phyloP scores from a whole-genome alignment of 208 protist genomes.

The Acanthamoeba triangularis region DNA sequence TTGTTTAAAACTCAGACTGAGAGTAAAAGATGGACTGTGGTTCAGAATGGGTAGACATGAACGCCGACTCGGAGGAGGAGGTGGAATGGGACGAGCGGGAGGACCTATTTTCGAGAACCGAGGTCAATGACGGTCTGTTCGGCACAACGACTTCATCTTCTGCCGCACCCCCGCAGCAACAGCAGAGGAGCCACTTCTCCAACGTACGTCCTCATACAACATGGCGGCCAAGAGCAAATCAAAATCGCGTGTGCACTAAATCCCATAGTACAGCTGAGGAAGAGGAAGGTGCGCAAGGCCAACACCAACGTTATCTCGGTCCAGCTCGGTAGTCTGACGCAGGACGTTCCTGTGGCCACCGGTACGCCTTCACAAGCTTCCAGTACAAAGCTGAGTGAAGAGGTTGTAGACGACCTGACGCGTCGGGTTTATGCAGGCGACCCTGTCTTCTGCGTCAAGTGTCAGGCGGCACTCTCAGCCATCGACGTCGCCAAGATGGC shows the following conservation, averaged over 20 bases:
- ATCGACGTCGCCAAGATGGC: conserved; percentile 39
- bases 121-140: not conserved
- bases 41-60: conserved; percentile 64
- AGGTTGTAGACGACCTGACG: too few relatives aligned
- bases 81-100: conserved; percentile 28
- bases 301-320: conserved; percentile 73
- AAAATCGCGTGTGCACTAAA: not conserved
- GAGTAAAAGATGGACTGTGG: not conserved
- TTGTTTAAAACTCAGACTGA: too few relatives aligned
- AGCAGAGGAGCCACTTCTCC: not conserved
- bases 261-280: not conserved
- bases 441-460: conserved; percentile 29
- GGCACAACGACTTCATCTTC: not conserved
- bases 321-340: conserved; percentile 23
- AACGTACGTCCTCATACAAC: not conserved
- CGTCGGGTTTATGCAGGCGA: too few relatives aligned
- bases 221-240: not conserved
- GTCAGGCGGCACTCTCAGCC: conserved; percentile 8
- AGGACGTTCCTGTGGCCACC: conserved; percentile 59
- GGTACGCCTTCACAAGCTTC: not conserved
- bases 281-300: conserved; percentile 59
- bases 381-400: too few relatives aligned
- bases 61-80: conserved; percentile 37
- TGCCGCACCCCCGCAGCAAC: not conserved
- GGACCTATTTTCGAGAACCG: not conserved